Evolutionary conservation across 768 basidiomycete genomes (phyloP), one percentile per base, ranked within the genome.

Genomic region (Calocybe gangraenosa): DNA sequence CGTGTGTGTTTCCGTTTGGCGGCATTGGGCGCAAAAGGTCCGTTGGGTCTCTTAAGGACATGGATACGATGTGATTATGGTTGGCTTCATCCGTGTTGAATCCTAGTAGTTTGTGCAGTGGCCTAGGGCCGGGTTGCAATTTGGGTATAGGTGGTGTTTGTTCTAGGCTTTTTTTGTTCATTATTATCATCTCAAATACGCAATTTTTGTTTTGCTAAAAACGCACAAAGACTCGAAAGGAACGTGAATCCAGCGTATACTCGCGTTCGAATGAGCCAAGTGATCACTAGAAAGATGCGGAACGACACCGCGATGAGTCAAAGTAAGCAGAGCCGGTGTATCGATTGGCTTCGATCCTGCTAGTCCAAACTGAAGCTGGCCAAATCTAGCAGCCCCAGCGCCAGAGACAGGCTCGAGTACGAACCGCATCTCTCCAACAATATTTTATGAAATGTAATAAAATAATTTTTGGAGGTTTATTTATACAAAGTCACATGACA

Each of bases 171-270:
- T 35, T 14, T 4, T 35, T 18, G n/a, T n/a, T 35, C 6, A 35
- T 18, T n/a, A 35, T 7, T 18, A 35, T 14, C 14, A 7, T 5
- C 7, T 35, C 13, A 7, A 14, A 18, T 7, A 35, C 6, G n/a
- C 14, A 35, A 4, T 33, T 15, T 52, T n/a, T n/a, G n/a, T n/a
- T n/a, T n/a, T n/a, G n/a, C n/a, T 31, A 28, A 35, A 40, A 19
- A 73, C 82, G 76, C 63, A 91, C 89, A 91, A 92, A 15, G 81
- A 75, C 64, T 92, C 89, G 56, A 90, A 91, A 0, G 88, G 80
- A 0, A 90, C 65, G 48, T 85, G 74, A 0, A 86, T 62, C 77
- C 84, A 87, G 46, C 61, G 70, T 23, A 87, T 74, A 28, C 25
- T n/a, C 1, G 78, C 71, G 7, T 64, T 53, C 1, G 76, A 76